Percentiles rank a stretch among this genome's conserved stretches.
Evolutionary conservation across 2,329 filamentous ascomycete species (phyloP).

Genomic region (Raffaelea albimanens): DNA sequence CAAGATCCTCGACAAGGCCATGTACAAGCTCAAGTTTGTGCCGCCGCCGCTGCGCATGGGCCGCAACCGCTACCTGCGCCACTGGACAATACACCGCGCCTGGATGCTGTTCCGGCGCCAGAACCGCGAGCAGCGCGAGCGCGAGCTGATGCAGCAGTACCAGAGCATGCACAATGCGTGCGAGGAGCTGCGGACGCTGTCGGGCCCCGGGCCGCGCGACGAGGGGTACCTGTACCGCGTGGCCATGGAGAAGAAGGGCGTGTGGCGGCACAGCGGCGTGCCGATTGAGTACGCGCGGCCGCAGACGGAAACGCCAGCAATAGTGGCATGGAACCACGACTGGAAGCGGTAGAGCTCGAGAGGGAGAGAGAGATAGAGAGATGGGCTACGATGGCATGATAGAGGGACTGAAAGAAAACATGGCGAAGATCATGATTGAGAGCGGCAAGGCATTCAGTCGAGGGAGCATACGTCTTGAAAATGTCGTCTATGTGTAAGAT

Average conservation of each 20-base stretch:
- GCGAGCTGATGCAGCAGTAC: slow-evolving; percentile 69
- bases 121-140: slow-evolving; percentile 52
- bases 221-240: slow-evolving; percentile 73
- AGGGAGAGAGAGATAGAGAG: neutral
- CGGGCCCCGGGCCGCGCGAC: slow-evolving; percentile 45
- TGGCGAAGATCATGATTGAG: slow-evolving; percentile 93
- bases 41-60: slow-evolving; percentile 74
- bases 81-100: slow-evolving; percentile 98
- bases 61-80: slow-evolving; percentile 76
- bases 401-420: too few species aligned
- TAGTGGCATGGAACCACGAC: slow-evolving; percentile 81
- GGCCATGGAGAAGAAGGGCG: slow-evolving; percentile 82
- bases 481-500: too few species aligned
- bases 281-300: slow-evolving; percentile 85
- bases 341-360: slow-evolving; percentile 57
- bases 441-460: slow-evolving; percentile 32
- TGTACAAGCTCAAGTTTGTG: slow-evolving; percentile 21
- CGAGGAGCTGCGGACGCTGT: slow-evolving; percentile 64
- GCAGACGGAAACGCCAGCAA: slow-evolving; percentile 74
- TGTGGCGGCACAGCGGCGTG: slow-evolving; percentile 62
- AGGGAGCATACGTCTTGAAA: too few species aligned
- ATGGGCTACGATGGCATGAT: neutral
- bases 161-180: slow-evolving; percentile 76
- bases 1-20: slow-evolving; percentile 21
- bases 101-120: slow-evolving; percentile 75